Evolutionary conservation across 2,329 filamentous ascomycete genomes (phyloP), one percentile per base, ranked within the genome.

Genomic region (Colletotrichum spaethianum): DNA sequence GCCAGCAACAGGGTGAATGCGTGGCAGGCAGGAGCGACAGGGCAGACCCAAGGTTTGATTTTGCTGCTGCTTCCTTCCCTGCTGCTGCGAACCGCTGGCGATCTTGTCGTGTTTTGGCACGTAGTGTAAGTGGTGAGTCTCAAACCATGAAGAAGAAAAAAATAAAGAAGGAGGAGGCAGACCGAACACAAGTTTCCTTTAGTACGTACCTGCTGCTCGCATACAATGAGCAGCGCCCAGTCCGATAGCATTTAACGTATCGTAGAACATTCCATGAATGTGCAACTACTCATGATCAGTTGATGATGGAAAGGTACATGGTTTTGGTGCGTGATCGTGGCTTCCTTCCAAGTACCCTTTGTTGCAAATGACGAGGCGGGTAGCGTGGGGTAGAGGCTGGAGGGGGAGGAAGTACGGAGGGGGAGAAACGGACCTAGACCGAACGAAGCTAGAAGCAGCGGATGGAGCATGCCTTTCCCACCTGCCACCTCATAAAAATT

Each of bases 401-500:
- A 26, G 44, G 63, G 31, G 40, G 28, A 38, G 31, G 36, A 56
- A 14, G 8, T 8, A 23, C 18, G 28, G 36, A 60, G 38, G 38
- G 38, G 65, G 48, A 63, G 50, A 28, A n/a, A 42, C 33, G 33
- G 48, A 40, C 18, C 65, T 68, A 68, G n/a, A 12, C 61, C 52
- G 5, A 64, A 64, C n/a, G 28, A 20, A 65, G 44, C 53, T 67
- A 67, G 63, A 53, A 55, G 53, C 36, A 38, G 60, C 55, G 31
- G 28, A 66, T 16, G 38, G 61, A 31, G 20, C 52, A 33, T 16
- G 52, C 62, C 61, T 66, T 33, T 59, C 36, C 42, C 36, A 55
- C 67, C 62, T 70, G 63, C 67, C 67, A 70, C 67, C 53, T 70
- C 62, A 70, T 36, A 23, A 48, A 57, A 63, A 68, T 38, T 46